phyloP scores from a whole-genome alignment of 2,329 filamentous ascomycete species.

The Colletotrichum eleusines region DNA sequence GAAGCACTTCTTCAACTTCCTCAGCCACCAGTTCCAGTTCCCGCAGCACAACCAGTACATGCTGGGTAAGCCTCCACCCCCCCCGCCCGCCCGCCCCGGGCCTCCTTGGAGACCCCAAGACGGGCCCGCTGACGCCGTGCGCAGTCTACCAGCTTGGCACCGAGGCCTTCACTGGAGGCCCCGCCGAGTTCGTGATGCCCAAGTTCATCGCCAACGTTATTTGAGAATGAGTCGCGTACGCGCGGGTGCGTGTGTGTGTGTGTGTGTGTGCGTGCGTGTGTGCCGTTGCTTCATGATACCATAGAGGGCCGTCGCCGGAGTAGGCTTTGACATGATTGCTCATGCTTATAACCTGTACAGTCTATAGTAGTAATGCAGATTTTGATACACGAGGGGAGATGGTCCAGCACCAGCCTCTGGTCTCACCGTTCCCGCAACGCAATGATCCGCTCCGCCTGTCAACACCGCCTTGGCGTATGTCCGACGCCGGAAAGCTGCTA shows the following conservation, averaged over 20 bases:
- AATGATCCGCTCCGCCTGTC: constrained; percentile 29
- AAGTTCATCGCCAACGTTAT: constrained; percentile 43
- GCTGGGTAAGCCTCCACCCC: constrained; percentile 43
- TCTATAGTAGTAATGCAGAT: constrained; percentile 20
- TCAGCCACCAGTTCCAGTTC: constrained; percentile 58
- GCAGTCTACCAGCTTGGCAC: constrained; percentile 46
- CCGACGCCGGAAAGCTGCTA: constrained; percentile 9
- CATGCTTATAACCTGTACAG: background rate
- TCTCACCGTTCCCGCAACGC: background rate
- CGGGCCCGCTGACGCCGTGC: background rate
- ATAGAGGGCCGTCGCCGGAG: background rate
- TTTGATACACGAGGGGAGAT: constrained; percentile 17
- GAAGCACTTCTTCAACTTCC: constrained; percentile 65
- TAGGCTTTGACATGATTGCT: background rate
- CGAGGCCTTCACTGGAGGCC: constrained; percentile 46
- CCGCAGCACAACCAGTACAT: constrained; percentile 47
- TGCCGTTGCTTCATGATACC: constrained; percentile 7
- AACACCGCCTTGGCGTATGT: constrained; percentile 28
- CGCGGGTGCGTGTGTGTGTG: background rate
- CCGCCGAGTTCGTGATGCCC: constrained; percentile 43
- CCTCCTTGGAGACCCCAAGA: too few species aligned
- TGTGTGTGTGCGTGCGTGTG: background rate
- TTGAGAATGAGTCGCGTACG: background rate
- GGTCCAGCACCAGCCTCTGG: background rate
- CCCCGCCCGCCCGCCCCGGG: fast-evolving